A percentile compares a stretch with the other conserved stretches of the same genome.
Evolutionary conservation across 257 asterid species (phyloP).

Genomic region (Solanum lycopersicoides): DNA sequence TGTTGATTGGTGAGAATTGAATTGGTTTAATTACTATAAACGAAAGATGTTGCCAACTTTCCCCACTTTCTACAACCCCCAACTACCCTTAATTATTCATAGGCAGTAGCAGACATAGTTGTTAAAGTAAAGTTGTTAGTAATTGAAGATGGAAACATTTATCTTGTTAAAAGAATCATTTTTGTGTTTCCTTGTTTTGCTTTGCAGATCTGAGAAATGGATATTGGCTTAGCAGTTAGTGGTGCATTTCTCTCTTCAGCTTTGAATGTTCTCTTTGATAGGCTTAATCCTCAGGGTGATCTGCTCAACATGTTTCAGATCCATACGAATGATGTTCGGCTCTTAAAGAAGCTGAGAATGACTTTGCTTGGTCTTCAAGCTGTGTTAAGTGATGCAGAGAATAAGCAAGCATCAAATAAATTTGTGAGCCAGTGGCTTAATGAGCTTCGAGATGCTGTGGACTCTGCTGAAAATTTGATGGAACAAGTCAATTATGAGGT

Average conservation of each 20-base stretch:
- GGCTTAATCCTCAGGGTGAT: not conserved
- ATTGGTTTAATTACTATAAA: not conserved
- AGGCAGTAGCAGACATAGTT: too few species aligned
- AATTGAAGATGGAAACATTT: too few species aligned
- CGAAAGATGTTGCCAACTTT: too few species aligned
- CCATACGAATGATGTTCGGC: not conserved
- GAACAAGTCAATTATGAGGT: not conserved
- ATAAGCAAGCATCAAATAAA: not conserved
- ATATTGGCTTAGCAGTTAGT: not conserved
- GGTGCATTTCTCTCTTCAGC: not conserved
- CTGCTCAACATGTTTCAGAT: not conserved
- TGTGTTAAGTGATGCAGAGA: slow-evolving; percentile 15
- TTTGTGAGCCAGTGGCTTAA: slow-evolving; percentile 7
- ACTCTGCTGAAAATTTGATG: not conserved
- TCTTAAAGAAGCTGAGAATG: not conserved
- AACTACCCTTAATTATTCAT: too few species aligned
- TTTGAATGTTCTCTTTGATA: not conserved
- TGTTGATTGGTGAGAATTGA: not conserved
- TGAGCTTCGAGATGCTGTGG: not conserved
- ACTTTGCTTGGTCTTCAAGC: not conserved
- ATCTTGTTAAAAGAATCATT: not conserved
- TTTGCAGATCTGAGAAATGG: not conserved
- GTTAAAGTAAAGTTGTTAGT: too few species aligned
- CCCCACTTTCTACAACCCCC: too few species aligned
- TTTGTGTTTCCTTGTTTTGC: not conserved